Evolutionary conservation across 1,284 basidiomycete genomes (phyloP).

Genomic region (Somion occarium): DNA sequence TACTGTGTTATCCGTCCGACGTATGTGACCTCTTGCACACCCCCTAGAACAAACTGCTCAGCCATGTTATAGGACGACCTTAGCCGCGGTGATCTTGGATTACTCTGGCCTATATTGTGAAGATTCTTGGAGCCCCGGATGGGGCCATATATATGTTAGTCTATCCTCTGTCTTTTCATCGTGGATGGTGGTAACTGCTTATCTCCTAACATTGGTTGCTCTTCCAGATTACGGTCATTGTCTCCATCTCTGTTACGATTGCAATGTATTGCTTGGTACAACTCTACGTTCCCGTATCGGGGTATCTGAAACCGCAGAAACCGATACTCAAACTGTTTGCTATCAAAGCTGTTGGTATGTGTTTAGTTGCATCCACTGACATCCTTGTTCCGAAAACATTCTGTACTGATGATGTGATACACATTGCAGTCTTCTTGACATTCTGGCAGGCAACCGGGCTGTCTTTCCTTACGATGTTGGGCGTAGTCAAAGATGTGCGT

Average conservation of each 20-base stretch:
- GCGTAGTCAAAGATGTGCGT: slow-evolving; percentile 63
- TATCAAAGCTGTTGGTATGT: slow-evolving; percentile 66
- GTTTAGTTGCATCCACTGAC: neutral
- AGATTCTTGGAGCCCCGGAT: slow-evolving; percentile 62
- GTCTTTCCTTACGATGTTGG: slow-evolving; percentile 54
- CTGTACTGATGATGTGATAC: no score
- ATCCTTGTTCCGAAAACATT: neutral
- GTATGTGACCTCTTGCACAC: no score
- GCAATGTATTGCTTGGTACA: slow-evolving; percentile 83
- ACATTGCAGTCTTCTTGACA: slow-evolving; percentile 74
- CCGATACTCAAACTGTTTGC: slow-evolving; percentile 73
- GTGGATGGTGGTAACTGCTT: neutral
- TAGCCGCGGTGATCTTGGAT: slow-evolving; percentile 60
- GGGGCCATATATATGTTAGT: slow-evolving; percentile 67
- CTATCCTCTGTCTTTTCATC: neutral
- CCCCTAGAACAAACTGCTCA: no score
- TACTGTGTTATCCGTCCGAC: slow-evolving; percentile 69
- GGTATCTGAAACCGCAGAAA: slow-evolving; percentile 51
- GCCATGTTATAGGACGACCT: slow-evolving; percentile 56
- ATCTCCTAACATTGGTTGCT: slow-evolving; percentile 1
- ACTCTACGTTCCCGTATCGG: slow-evolving; percentile 59
- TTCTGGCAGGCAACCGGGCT: slow-evolving; percentile 76
- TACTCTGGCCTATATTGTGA: slow-evolving; percentile 70
- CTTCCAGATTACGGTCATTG: slow-evolving; percentile 56
- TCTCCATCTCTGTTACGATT: slow-evolving; percentile 72